Evolutionary conservation across 2,329 filamentous ascomycete species (phyloP).

Genomic region (Neurospora crassa): DNA sequence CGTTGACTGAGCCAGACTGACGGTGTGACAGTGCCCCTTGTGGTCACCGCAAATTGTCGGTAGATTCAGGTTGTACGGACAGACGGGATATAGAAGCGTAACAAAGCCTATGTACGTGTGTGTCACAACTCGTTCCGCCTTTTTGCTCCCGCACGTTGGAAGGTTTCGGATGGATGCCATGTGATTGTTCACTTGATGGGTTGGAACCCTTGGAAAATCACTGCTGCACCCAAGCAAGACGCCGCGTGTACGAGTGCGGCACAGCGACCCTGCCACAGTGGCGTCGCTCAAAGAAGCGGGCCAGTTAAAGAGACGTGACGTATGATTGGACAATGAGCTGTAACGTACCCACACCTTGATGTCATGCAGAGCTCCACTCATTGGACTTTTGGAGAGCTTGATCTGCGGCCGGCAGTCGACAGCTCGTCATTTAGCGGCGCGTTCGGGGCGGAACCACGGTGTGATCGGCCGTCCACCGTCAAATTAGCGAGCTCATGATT

Average conservation of each 20-base stretch:
- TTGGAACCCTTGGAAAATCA: background rate
- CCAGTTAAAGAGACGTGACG: background rate
- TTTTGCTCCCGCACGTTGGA: background rate
- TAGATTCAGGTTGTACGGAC: background rate
- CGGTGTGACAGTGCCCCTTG: background rate
- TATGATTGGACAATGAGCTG: background rate
- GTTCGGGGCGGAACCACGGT: background rate
- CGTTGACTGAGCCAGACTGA: background rate
- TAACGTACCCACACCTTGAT: background rate
- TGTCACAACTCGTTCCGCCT: background rate
- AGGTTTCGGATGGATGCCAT: background rate
- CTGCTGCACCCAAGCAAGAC: background rate
- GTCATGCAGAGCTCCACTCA: background rate
- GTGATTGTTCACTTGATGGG: background rate
- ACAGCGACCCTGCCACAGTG: background rate
- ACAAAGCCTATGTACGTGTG: background rate
- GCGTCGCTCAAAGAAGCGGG: background rate
- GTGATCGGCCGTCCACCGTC: background rate
- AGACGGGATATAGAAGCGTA: background rate
- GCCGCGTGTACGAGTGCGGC: background rate
- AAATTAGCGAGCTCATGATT: background rate
- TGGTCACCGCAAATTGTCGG: background rate
- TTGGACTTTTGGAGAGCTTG: background rate
- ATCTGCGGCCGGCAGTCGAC: background rate
- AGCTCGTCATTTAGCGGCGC: background rate